Conservation (phyloP, 176 grass and related monocot species). For the Lolium rigidum region DNA sequence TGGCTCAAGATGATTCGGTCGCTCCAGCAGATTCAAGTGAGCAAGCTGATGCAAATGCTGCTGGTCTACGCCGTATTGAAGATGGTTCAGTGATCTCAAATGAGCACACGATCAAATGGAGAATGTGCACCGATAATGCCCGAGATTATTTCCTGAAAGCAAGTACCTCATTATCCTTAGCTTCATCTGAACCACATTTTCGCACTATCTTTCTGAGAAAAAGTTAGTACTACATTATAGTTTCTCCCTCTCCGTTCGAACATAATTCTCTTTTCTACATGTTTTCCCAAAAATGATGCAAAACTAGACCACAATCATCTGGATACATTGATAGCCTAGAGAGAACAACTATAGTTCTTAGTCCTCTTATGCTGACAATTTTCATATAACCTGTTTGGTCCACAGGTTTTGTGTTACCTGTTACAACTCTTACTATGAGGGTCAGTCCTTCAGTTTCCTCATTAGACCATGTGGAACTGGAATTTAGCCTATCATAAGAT, state of each 20-base stretch:
- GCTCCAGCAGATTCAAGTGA: slow-evolving; percentile 53
- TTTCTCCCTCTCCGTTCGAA: background rate
- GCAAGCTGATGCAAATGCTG: slow-evolving; percentile 50
- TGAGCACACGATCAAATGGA: slow-evolving; percentile 85
- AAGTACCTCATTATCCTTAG: slow-evolving; percentile 51
- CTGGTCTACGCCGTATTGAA: slow-evolving; percentile 64
- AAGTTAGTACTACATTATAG: background rate
- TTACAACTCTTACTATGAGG: background rate
- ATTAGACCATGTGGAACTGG: background rate
- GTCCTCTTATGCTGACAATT: background rate
- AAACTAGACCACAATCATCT: slow-evolving; percentile 15
- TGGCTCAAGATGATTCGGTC: slow-evolving; percentile 66
- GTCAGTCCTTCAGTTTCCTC: background rate
- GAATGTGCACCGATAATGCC: slow-evolving; percentile 82
- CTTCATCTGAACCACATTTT: slow-evolving; percentile 32
- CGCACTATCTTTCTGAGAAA: background rate
- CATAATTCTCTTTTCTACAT: background rate
- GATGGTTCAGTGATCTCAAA: slow-evolving; percentile 93
- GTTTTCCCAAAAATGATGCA: background rate
- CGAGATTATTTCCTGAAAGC: slow-evolving; percentile 73
- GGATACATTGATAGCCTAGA: background rate
- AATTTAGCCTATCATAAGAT: background rate
- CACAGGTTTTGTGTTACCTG: background rate
- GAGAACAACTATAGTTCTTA: slow-evolving; percentile 17
- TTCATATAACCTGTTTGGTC: slow-evolving; percentile 22